Evolutionary conservation across 73 alveolate genomes (phyloP).

Genomic region (Blepharisma japonicum): DNA sequence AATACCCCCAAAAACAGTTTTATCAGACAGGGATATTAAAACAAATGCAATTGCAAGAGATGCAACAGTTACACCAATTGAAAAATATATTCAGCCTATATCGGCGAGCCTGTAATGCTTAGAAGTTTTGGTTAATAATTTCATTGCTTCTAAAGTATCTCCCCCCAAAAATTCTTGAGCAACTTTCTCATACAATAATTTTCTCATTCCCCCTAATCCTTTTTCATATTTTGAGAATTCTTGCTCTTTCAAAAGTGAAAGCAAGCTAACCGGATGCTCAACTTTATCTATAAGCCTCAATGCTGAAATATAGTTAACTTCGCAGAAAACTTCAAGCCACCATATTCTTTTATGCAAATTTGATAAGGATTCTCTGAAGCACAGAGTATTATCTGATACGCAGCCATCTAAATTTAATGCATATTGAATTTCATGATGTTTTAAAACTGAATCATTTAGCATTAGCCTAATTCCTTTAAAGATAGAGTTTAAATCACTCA

Average conservation of each 20-base stretch:
- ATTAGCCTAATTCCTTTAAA: not conserved
- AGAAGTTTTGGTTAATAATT: not conserved
- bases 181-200: not conserved
- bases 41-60: not conserved
- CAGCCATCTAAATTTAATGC: not conserved
- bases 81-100: no score
- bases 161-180: slow-evolving; percentile 13
- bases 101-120: not conserved
- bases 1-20: no score
- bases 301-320: not conserved
- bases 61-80: not conserved
- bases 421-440: not conserved
- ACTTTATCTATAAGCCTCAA: not conserved
- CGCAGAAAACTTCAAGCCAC: slow-evolving; percentile 15
- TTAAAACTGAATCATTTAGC: not conserved
- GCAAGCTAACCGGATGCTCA: not conserved
- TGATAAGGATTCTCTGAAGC: not conserved
- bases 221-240: not conserved
- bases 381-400: not conserved
- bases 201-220: not conserved
- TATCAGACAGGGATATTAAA: not conserved
- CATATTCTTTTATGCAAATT: not conserved
- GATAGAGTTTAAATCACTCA: not conserved
- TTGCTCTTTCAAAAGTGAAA: not conserved
- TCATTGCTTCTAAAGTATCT: not conserved